These are phyloP conservation scores for Cyclaneusma minus DNA, from an alignment of 2,329 filamentous ascomycete genomes.

Conservation along the genomic window DNA sequence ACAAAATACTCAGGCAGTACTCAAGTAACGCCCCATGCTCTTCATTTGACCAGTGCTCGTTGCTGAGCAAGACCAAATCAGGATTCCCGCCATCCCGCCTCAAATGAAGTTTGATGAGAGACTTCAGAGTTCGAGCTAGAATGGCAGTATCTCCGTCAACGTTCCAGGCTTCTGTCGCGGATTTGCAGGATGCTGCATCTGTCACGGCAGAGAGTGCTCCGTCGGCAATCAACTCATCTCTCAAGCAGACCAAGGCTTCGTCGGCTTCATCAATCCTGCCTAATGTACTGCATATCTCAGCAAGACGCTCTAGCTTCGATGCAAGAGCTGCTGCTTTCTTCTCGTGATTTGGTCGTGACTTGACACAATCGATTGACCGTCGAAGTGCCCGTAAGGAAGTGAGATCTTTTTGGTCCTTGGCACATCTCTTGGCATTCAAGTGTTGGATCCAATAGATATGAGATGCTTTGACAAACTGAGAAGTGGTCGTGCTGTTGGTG, in stretches of 20 bases:
- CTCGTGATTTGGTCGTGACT: slow-evolving; percentile 34
- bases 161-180: slow-evolving; percentile 38
- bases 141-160: slow-evolving; percentile 30
- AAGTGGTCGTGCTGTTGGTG: slow-evolving; percentile 18
- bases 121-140: slow-evolving; percentile 42
- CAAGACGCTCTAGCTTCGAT: slow-evolving; percentile 51
- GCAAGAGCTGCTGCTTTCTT: slow-evolving; percentile 43
- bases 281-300: slow-evolving; percentile 38
- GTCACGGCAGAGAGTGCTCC: slow-evolving; percentile 40
- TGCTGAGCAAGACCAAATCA: slow-evolving; percentile 23
- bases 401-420: slow-evolving; percentile 24
- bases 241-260: slow-evolving; percentile 41
- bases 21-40: slow-evolving; percentile 42
- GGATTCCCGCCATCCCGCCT: slow-evolving; percentile 41
- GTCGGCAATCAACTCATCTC: slow-evolving; percentile 42
- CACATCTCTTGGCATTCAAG: slow-evolving; percentile 30
- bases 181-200: slow-evolving; percentile 27
- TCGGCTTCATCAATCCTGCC: slow-evolving; percentile 41
- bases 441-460: slow-evolving; percentile 56
- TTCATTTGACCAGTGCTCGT: slow-evolving; percentile 25
- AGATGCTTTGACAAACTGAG: slow-evolving; percentile 50
- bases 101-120: slow-evolving; percentile 41
- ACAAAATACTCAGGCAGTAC: slow-evolving; percentile 35
- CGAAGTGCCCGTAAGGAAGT: slow-evolving; percentile 40
- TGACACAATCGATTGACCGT: slow-evolving; percentile 47